Base-by-base conservation (phyloP, 805 yeast genomes). In the Candida montana region DNA sequence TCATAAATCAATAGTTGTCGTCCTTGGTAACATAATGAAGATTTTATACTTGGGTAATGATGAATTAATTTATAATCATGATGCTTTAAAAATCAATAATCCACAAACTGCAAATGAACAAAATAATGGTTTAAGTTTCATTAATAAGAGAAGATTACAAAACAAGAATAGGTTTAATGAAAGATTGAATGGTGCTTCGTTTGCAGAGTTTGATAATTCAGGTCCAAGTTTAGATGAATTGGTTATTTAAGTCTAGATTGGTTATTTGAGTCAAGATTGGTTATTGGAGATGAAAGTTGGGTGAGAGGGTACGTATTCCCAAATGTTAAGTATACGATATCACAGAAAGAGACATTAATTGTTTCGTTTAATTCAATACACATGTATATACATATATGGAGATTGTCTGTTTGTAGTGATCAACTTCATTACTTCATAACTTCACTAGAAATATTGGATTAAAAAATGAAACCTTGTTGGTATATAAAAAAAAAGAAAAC, bases 41-140 rank as follows among this genome's bases (percentile, higher is more conserved):
- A 73, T 87, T 26, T 63, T 87, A 24, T 85, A 83, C 55, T 67
- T 84, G 48, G 95, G 95, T 7, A 81, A 77, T 52, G 88, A 82
- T 44, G 86, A 82, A 46, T 65, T 83, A 47, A 74, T 83, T 20
- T 82, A 79, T 49, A 74, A 74, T 39, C 79, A 76, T 32, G 71
- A 74, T 28, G 71, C 74, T 56, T 57, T 68, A 56, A 55, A 58
- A 24, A 52, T 57, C 33, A 21, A 21, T 21, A 21, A 17, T 17
- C 13, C 42, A 6, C 28, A 31, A 23, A 26, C 13, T 16, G 7
- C 30, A 13, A 62, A 64, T 40, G 67, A 62, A 38, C 68, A 65
- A 21, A 70, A 67, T 45, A 69, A 69, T 46, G 77, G 77, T 23
- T 59, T 77, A 42, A 60, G 71, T 39, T 77, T 75, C 51, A 74